Base-by-base conservation (phyloP, 495 filamentous ascomycete species). In the Astrocystis sublimbata region DNA sequence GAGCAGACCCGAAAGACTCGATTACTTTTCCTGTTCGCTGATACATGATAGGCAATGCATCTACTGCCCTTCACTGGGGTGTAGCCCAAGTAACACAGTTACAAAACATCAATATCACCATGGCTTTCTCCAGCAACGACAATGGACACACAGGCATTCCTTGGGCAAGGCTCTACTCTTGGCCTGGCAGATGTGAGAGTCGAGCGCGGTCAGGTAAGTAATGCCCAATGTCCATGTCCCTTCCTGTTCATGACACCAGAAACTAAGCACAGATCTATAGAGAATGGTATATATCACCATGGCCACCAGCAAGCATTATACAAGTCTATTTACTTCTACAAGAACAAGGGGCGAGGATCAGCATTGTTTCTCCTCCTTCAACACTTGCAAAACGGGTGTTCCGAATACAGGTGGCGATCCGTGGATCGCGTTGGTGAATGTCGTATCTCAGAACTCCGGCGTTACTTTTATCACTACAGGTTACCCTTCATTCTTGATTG, bases 281-380 rank as follows among this genome's bases (percentile, higher is more conserved):
- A 78, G 71, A 77, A 76, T 21, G 77, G 84, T 21, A 81, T 83
- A 43, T 80, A 79, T 63, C 64, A 89, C 43, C 82, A 88, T 50
- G 90, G 74, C 2, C 75, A 89, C 61, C 89, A 92, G 69, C 89
- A 92, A 65, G 90, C 87, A 51, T 84, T 86, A 0, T 89, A 86
- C 74, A 86, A 88, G 50, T 85, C 86, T 65, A 72, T 92, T 28
- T 79, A 77, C 35, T 87, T 92, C 65, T 76, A 71, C 57, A 70
- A 77, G 4, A 83, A 82, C 49, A 81, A 49, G 82, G 88, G 3
- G 85, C 80, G 49, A 86, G 66, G 50, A 78, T 73, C 74, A 83
- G 70, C 78, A 81, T 77, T 60, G 67, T 70, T 68, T 77, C 70
- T 64, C 75, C 65, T 42, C 65, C 68, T 71, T 89, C 46, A 71